These are phyloP conservation scores for Emericellopsis atlantica DNA, from an alignment of 2,329 filamentous ascomycete species.

Conservation along the genomic window DNA sequence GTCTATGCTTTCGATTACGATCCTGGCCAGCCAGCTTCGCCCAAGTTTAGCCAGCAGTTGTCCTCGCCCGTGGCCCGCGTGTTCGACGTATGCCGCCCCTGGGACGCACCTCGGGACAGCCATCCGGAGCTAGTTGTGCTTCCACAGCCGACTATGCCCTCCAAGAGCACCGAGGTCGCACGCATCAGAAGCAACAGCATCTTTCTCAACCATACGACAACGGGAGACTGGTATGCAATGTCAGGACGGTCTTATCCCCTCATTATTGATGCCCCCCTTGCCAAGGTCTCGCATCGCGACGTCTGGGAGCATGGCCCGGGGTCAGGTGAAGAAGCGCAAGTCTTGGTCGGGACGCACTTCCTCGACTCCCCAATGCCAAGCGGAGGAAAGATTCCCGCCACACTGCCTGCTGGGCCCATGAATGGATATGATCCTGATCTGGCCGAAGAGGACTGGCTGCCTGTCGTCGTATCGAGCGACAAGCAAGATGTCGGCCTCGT, in stretches of 20 bases:
- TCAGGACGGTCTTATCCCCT: slow-evolving; percentile 79
- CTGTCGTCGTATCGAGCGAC: slow-evolving; percentile 8
- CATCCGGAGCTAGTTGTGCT: slow-evolving; percentile 73
- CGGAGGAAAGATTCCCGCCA: slow-evolving; percentile 20
- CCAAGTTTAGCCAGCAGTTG: slow-evolving; percentile 57
- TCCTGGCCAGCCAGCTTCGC: slow-evolving; percentile 32
- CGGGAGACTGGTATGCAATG: slow-evolving; percentile 89
- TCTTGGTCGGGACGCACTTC: slow-evolving; percentile 60
- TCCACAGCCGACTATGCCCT: slow-evolving; percentile 65
- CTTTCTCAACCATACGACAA: slow-evolving; percentile 75
- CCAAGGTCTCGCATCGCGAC: slow-evolving; percentile 24
- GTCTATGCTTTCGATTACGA: slow-evolving; percentile 70
- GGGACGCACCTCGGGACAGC: slow-evolving; percentile 45
- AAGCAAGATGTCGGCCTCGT: slow-evolving; percentile 23
- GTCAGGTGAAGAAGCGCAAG: slow-evolving; percentile 40
- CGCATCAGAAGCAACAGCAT: slow-evolving; percentile 51
- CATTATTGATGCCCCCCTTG: slow-evolving; percentile 54
- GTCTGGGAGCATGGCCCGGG: slow-evolving; percentile 32
- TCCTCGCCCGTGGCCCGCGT: slow-evolving; percentile 72
- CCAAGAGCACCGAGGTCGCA: slow-evolving; percentile 32
- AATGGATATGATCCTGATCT: slow-evolving; percentile 14
- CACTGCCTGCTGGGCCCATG: slow-evolving; percentile 20
- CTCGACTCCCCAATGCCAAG: slow-evolving; percentile 28
- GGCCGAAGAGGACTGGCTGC: slow-evolving; percentile 20
- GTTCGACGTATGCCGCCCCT: slow-evolving; percentile 74